Evolutionary conservation across 371 early-diverging fungal species (phyloP), one percentile per base, ranked within the genome.

Genomic region (Nematocida ironsii): DNA sequence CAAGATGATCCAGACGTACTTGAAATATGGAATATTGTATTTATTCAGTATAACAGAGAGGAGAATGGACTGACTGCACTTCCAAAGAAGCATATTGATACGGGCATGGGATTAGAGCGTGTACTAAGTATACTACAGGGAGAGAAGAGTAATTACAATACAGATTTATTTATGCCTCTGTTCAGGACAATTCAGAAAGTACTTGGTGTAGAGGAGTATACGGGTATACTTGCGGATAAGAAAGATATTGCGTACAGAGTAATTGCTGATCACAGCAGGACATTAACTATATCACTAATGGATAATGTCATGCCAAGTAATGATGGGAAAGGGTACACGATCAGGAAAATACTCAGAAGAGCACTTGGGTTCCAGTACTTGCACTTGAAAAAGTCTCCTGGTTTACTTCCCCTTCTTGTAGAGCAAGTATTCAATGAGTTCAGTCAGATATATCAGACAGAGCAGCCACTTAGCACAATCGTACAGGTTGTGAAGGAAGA

Each of bases 11-110:
- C 98, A 39, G 92, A 93, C 80, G 97, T 97, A 5, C 87, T 99
- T 44, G 99, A 99, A 89, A 96, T 99, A 85, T 99, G 99, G 99
- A 99, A 99, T 88, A 88, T 99, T 40, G 99, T 99, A 75, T 99
- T 98, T 86, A 99, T 99, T 90, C 93, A 98, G 89, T 99, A 92
- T 90, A 95, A 97, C 90, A 93, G 97, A 84, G 96, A 97, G 86
- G 85, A 90, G n/a, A 94, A 93, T 83, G 92, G 94, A 42, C n/a
- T 98, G 61, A 91, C 92, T 68, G 89, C 91, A 44, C 90, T 99
- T 54, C 95, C 96, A 72, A 93, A 90, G 88, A 93, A 95, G 89
- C 95, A 96, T 88, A 92, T 99, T 82, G 99, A 99, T 89, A 99
- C 99, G 45, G 99, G 99, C 56, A 92, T 98, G 91, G 99, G 99